A percentile compares a stretch with the other conserved stretches of the same genome.
Conservation (phyloP, 2,329 filamentous ascomycete species). For the Verticillium isaacii region DNA sequence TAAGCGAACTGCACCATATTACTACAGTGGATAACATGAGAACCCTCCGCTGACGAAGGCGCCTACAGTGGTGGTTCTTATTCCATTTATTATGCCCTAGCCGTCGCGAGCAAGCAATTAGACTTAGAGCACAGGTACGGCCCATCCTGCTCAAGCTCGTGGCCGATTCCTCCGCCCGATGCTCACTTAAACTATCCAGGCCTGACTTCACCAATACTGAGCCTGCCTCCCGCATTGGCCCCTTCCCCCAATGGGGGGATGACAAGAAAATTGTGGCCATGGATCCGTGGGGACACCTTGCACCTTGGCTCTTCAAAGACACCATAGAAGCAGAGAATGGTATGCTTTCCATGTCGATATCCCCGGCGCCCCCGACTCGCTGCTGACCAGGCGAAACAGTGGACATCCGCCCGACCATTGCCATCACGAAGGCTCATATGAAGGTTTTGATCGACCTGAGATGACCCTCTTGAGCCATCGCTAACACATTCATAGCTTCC, state of each 20-base stretch:
- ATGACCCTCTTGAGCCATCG: slow-evolving; percentile 39
- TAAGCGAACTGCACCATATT: slow-evolving; percentile 13
- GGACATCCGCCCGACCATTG: slow-evolving; percentile 86
- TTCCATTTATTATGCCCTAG: slow-evolving; percentile 90
- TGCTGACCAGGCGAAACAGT: slow-evolving; percentile 34
- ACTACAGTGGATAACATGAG: not conserved
- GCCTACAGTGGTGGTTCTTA: slow-evolving; percentile 71
- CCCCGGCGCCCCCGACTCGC: slow-evolving; percentile 34
- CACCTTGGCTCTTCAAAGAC: slow-evolving; percentile 78
- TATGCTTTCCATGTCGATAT: slow-evolving; percentile 20
- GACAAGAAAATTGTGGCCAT: slow-evolving; percentile 94
- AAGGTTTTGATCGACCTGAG: slow-evolving; percentile 41
- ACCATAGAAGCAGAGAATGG: slow-evolving; percentile 70
- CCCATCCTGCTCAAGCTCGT: not conserved
- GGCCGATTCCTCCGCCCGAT: not conserved
- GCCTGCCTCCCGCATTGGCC: slow-evolving; percentile 83
- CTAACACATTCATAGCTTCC: slow-evolving; percentile 53
- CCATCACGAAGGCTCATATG: slow-evolving; percentile 91
- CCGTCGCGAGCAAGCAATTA: slow-evolving; percentile 86
- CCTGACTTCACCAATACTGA: slow-evolving; percentile 73
- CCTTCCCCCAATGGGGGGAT: slow-evolving; percentile 85
- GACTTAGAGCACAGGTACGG: slow-evolving; percentile 68
- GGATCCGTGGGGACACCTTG: slow-evolving; percentile 88
- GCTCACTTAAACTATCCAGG: slow-evolving; percentile 22
- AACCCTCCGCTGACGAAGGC: not conserved